These are phyloP conservation scores for Cichorium intybus DNA, from an alignment of 140 eudicot genomes.

Conservation along the genomic window DNA sequence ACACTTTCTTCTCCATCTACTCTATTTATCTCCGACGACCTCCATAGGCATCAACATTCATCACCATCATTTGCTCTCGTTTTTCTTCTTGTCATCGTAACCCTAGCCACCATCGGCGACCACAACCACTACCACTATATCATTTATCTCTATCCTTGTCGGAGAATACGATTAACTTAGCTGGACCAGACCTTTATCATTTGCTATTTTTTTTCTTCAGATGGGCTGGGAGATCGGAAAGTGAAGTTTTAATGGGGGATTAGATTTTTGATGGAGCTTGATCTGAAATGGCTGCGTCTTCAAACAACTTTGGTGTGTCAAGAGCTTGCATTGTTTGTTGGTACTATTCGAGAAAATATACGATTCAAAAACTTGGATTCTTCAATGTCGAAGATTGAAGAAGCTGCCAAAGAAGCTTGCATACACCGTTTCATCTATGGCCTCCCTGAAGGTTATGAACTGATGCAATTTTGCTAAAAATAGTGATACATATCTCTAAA, in stretches of 20 bases:
- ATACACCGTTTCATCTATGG: constrained; percentile 49
- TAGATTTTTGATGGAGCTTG: constrained; percentile 36
- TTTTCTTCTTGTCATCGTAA: too few species aligned
- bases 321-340: constrained; percentile 56
- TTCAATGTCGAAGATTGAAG: constrained; percentile 45
- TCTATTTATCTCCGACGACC: too few species aligned
- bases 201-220: too few species aligned
- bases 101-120: too few species aligned
- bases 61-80: too few species aligned
- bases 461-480: constrained; percentile 20
- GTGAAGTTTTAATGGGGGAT: constrained; percentile 47
- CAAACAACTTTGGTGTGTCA: constrained; percentile 50
- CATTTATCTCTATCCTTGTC: too few species aligned
- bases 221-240: too few species aligned
- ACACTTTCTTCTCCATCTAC: too few species aligned
- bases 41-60: too few species aligned
- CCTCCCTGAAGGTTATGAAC: constrained; percentile 50
- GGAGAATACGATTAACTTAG: too few species aligned
- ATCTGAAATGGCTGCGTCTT: constrained; percentile 50
- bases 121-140: too few species aligned
- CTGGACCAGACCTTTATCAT: too few species aligned
- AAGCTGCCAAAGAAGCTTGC: constrained; percentile 51
- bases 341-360: constrained; percentile 49
- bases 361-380: constrained; percentile 48
- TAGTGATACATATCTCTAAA: background rate